phyloP scores from a whole-genome alignment of 139 green algal species.

The Ulvella scutata region DNA sequence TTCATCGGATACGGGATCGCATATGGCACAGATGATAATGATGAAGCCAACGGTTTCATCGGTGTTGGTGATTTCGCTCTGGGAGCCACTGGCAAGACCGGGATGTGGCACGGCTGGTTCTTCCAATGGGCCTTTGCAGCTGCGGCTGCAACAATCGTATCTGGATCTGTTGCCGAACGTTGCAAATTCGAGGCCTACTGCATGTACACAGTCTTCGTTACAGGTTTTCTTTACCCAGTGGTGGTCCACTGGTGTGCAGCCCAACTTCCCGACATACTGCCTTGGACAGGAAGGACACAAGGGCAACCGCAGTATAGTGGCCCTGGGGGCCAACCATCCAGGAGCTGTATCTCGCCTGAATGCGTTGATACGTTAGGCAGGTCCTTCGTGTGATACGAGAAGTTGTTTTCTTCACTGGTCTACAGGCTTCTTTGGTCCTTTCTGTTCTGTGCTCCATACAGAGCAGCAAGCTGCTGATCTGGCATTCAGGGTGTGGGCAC shows the following conservation, averaged over 20 bases:
- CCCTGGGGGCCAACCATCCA: no score
- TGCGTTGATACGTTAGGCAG: no score
- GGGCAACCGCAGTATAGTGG: no score
- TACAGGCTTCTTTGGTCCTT: no score
- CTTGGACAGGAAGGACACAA: no score
- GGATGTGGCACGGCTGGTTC: conserved; percentile 30
- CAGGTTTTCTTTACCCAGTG: conserved; percentile 52
- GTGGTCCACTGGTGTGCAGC: conserved; percentile 42
- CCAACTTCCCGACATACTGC: no score
- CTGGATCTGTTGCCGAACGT: conserved; percentile 48
- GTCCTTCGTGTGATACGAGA: no score
- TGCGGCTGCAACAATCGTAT: conserved; percentile 47
- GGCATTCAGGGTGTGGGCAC: conserved; percentile 22
- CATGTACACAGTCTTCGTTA: conserved; percentile 36
- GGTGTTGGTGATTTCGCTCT: conserved; percentile 4
- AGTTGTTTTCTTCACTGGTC: no score
- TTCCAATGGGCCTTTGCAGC: conserved; percentile 63
- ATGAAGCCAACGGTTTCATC: conserved; percentile 13
- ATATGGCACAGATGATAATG: conserved; percentile 8
- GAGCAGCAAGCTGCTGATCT: no score
- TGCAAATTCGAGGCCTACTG: conserved; percentile 51
- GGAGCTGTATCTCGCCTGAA: no score
- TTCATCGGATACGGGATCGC: conserved; percentile 16
- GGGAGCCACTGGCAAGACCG: background rate
- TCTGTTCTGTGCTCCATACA: no score